Conservation (phyloP, 2,329 filamentous ascomycete genomes). For the Westerdykella aurantiaca region DNA sequence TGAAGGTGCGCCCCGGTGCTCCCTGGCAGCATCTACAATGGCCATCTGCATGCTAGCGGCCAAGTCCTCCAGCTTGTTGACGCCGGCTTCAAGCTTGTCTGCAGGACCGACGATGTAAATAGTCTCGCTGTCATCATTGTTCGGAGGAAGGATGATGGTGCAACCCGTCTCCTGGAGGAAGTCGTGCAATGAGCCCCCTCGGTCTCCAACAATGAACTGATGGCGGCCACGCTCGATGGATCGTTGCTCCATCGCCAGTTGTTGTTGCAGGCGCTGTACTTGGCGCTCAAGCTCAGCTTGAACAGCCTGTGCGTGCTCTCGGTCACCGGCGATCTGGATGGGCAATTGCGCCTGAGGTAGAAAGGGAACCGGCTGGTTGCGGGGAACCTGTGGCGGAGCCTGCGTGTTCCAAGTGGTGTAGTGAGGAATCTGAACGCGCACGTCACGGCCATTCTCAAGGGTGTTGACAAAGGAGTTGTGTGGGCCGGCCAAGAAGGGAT, state of each 20-base stretch:
- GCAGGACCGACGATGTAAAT: constrained; percentile 79
- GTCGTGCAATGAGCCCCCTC: constrained; percentile 71
- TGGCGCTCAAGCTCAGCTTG: constrained; percentile 75
- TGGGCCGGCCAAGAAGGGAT: constrained; percentile 85
- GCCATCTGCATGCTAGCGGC: constrained; percentile 82
- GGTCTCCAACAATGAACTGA: constrained; percentile 88
- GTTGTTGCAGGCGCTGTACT: constrained; percentile 67
- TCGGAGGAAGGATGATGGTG: constrained; percentile 72
- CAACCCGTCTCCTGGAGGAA: constrained; percentile 91
- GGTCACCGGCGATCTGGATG: constrained; percentile 83
- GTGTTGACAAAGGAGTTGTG: constrained; percentile 62
- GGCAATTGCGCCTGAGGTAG: constrained; percentile 65
- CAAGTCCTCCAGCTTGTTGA: constrained; percentile 81
- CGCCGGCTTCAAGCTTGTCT: constrained; percentile 65
- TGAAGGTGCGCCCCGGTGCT: constrained; percentile 69
- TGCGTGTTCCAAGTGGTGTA: constrained; percentile 68
- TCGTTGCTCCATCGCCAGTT: constrained; percentile 71
- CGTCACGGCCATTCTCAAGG: constrained; percentile 66
- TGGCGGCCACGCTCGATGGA: constrained; percentile 82
- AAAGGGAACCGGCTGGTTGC: constrained; percentile 65
- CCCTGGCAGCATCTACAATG: constrained; percentile 73
- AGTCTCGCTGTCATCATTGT: constrained; percentile 70
- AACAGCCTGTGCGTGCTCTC: constrained; percentile 71
- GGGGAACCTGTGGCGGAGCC: constrained; percentile 58
- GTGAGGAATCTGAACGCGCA: constrained; percentile 76